phyloP scores from a whole-genome alignment of 805 yeast genomes.

The Tetrapisispora nanseiensis region DNA sequence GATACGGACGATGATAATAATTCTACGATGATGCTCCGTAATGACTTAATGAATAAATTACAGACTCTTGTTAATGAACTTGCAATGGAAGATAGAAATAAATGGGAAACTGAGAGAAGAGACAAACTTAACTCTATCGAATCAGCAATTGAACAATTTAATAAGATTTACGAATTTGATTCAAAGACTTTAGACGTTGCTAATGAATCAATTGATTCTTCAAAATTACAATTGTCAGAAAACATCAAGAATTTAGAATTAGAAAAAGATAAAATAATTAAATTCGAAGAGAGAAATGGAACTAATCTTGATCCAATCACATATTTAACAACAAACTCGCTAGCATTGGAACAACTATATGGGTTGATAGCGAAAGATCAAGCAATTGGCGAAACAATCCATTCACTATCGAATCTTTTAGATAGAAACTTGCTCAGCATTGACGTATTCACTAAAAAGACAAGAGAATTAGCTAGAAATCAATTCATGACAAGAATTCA shows the following conservation, averaged over 20 bases:
- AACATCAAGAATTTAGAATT: slow-evolving; percentile 3
- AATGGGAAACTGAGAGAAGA: neutral
- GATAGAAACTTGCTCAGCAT: slow-evolving; percentile 13
- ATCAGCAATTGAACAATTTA: slow-evolving; percentile 31
- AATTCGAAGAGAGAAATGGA: slow-evolving; percentile 10
- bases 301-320: slow-evolving; percentile 34
- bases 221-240: neutral
- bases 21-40: slow-evolving; percentile 6
- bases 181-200: slow-evolving; percentile 19
- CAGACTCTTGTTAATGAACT: slow-evolving; percentile 9
- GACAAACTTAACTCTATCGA: slow-evolving; percentile 13
- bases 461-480: slow-evolving; percentile 50
- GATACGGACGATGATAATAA: slow-evolving; percentile 4
- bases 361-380: slow-evolving; percentile 49
- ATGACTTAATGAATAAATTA: slow-evolving; percentile 10
- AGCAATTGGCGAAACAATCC: slow-evolving; percentile 61
- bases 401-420: slow-evolving; percentile 33
- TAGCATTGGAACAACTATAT: slow-evolving; percentile 43
- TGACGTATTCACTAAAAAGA: slow-evolving; percentile 28
- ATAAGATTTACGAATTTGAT: slow-evolving; percentile 31
- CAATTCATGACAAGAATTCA: slow-evolving; percentile 48
- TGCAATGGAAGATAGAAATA: slow-evolving; percentile 5
- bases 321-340: slow-evolving; percentile 40
- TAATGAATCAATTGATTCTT: slow-evolving; percentile 2
- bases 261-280: slow-evolving; percentile 22